phyloP scores from a whole-genome alignment of 208 protist genomes.

The Phytomonas francai region DNA sequence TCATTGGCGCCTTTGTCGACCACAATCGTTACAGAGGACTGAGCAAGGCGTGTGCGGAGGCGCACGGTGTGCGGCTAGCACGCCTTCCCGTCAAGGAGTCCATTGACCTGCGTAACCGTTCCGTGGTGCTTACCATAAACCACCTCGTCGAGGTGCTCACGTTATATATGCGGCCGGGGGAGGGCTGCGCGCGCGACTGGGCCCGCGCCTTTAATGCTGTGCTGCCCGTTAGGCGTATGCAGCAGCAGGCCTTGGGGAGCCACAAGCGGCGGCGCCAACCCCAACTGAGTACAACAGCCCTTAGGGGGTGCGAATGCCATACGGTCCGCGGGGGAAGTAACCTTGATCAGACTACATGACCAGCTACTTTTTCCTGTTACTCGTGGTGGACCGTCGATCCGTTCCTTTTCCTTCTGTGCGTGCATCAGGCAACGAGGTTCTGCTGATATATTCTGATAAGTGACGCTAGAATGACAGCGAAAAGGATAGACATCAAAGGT shows the following conservation, averaged over 20 bases:
- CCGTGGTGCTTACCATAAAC: slow-evolving; percentile 87
- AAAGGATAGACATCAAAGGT: neutral
- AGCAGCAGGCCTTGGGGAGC: slow-evolving; percentile 25
- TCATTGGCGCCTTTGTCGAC: slow-evolving; percentile 87
- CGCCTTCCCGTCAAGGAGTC: slow-evolving; percentile 70
- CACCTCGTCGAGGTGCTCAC: slow-evolving; percentile 76
- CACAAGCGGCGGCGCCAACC: slow-evolving; percentile 18
- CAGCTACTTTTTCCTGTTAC: neutral
- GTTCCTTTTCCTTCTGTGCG: neutral
- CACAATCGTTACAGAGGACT: slow-evolving; percentile 83
- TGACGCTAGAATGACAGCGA: neutral
- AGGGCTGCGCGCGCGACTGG: slow-evolving; percentile 39
- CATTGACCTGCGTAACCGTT: slow-evolving; percentile 78
- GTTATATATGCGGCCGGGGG: slow-evolving; percentile 25
- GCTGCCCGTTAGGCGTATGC: slow-evolving; percentile 59
- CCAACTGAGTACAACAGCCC: neutral
- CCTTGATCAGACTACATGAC: neutral
- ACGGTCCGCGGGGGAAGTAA: neutral
- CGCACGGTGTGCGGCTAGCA: slow-evolving; percentile 63
- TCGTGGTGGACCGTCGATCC: neutral
- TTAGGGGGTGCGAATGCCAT: neutral
- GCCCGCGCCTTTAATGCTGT: slow-evolving; percentile 39
- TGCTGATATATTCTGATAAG: neutral
- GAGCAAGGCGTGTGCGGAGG: slow-evolving; percentile 33
- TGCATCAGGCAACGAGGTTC: neutral